Evolutionary conservation across 768 basidiomycete species (phyloP), one percentile per base, ranked within the genome.

Genomic region (Cubamyces sp.): DNA sequence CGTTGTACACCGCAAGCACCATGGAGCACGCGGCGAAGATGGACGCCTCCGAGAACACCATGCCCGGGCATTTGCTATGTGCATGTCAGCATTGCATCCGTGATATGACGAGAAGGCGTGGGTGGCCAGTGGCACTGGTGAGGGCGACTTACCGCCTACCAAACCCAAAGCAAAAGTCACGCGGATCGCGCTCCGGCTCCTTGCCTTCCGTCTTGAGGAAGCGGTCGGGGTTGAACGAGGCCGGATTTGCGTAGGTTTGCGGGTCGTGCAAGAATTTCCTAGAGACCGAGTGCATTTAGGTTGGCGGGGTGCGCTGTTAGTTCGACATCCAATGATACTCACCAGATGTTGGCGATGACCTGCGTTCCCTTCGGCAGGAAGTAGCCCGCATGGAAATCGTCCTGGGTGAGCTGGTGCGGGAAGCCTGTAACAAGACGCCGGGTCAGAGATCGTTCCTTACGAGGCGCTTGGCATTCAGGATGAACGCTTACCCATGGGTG

Each of bases 1-100:
- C 76, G 15, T 66, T 65, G 62, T 79, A 78, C 1, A 73, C 54
- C 3, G 78, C 74, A 26, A 81, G 69, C 12, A 68, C 70, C 26
- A 75, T 75, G 4, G 77, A 74, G 14, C 75, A 70, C 69, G 75
- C 77, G 26, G 81, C 16, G 16, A 69, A 74, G 3, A 75, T 56
- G 3, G 76, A 78, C 1, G 76, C 72, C 19, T 81, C 77, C 5
- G 78, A 81, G 41, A 84, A 66, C 25, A 54, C 34, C 42, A 63
- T 57, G 39, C 82, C 83, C n/a, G 80, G 68, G 49, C 68, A 68
- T 19, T 48, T 57, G 8, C 68, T 66, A 51, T 9, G 28, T 1
- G n/a, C 8, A 9, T 28, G 16, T 54, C 14, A 56, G 54, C 14
- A 11, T 9, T 34, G 34, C 34, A 34, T 34, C 34, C 34, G 34